Base-by-base conservation (phyloP, 1,139 yeast genomes). In the Yamadazyma conglobata region DNA sequence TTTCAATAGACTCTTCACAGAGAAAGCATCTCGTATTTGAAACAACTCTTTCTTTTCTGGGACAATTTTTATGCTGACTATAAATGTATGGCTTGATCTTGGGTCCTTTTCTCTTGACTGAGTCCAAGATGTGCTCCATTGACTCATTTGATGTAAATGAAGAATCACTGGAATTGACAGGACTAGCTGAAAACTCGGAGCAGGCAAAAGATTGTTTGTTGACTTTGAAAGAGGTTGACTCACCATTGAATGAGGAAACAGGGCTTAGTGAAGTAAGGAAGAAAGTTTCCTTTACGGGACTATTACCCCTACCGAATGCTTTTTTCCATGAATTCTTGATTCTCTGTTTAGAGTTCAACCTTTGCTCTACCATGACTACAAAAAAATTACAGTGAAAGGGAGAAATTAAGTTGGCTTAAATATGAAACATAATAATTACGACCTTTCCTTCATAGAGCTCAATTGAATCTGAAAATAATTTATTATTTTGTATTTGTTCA, bases 1-100 rank as follows among this genome's bases (percentile, higher is more conserved):
- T 51, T 27, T 54, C 48, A 10, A 65, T 47, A 8, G 48, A 42
- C 32, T 66, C 72, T 10, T 54, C 56, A 40, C 73, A 66, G 7
- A 66, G 52, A 27, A 57, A 60, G 34, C 73, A 66, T 13, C 34
- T 44, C 14, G 26, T 12, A 2, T 24, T 22, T n/a, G 35, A 35
- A 10, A 35, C 15, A 3, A 24, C 26, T 22, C 31, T 32, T 17
- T 30, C 30, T 12, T 21, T 13, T 19, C 19, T 28, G 3, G 38
- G 17, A 21, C 19, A 27, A 10, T 13, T 33, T 10, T 28, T 36
- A 11, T 32, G 37, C 31, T 49, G 53, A 3, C 48, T 33, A 30
- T 43, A 51, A 6, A 48, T 43, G 31, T 46, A 56, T 2, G 61
- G 58, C 28, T 47, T 49, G 9, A 58, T 47, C 28, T 46, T 50